Evolutionary conservation across 768 basidiomycete genomes (phyloP).

Genomic region (Termitomyces sp.): DNA sequence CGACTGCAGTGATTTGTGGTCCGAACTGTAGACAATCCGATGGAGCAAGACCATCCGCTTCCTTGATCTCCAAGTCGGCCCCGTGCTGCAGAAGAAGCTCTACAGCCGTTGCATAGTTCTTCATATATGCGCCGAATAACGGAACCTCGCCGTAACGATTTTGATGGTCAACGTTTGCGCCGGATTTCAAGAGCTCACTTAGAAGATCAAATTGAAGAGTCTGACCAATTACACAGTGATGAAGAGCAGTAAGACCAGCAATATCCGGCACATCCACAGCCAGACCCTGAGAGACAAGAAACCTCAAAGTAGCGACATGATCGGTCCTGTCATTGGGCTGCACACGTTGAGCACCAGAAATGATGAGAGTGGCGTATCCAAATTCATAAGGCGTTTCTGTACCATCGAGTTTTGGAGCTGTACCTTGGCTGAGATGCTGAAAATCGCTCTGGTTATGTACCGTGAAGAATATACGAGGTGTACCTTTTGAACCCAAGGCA

Average conservation of each 20-base stretch:
- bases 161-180: slow-evolving; percentile 44
- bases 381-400: slow-evolving; percentile 38
- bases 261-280: slow-evolving; percentile 39
- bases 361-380: slow-evolving; percentile 34
- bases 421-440: background rate
- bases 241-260: slow-evolving; percentile 42
- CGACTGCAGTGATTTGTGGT: slow-evolving; percentile 35
- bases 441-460: background rate
- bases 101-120: slow-evolving; percentile 24
- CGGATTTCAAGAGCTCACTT: slow-evolving; percentile 34
- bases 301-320: slow-evolving; percentile 30
- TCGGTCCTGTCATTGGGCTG: slow-evolving; percentile 8
- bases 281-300: slow-evolving; percentile 35
- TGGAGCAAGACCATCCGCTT: slow-evolving; percentile 33
- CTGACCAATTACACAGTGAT: slow-evolving; percentile 33
- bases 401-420: slow-evolving; percentile 30
- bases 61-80: slow-evolving; percentile 36
- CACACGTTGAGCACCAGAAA: slow-evolving; percentile 36
- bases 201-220: slow-evolving; percentile 23
- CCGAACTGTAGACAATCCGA: slow-evolving; percentile 29
- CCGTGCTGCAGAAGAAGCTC: slow-evolving; percentile 45
- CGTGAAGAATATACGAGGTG: background rate
- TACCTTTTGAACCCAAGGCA: slow-evolving; percentile 16
- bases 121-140: slow-evolving; percentile 26
- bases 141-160: slow-evolving; percentile 45